Base-by-base conservation (phyloP, 768 basidiomycete species). In the Rhizopogon salebrosus region DNA sequence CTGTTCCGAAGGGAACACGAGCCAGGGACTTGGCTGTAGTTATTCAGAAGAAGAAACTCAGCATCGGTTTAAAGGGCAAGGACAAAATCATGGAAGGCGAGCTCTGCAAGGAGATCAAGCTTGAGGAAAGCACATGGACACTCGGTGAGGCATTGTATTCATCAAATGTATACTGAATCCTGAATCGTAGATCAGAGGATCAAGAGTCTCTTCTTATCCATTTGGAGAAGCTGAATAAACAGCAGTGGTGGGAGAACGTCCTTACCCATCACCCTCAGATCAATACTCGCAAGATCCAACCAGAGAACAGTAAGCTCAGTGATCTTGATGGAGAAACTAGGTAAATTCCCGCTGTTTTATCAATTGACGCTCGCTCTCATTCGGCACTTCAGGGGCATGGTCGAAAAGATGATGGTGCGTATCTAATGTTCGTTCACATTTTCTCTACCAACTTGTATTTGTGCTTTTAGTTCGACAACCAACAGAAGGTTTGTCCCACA, bases 341-440 rank as follows among this genome's bases (percentile, higher is more conserved):
- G 91, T 87, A 59, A 31, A 37, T n/a, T n/a, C 41, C 26, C 46
- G 6, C 35, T 16, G 14, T 34, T 10, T 26, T 26, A 27, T 37
- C 34, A 26, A 26, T 20, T 38, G 38, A 46, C 20, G 41, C 24
- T 26, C 24, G 41, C 24, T 49, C 53, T 13, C 8, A 48, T 57
- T 51, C 14, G 18, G 51, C 36, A 43, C 59, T 35, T 2, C 62
- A 91, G 97, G 59, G 93, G 90, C 2, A 89, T 99, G 90, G 97
- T 99, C 3, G 97, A 99, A 71, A 99, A 99, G 77, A 99, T 99
- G 97, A 98, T 99, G 95, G 95, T 95, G 72, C 60, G 87, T 69
- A 23, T 22, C 14, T 49, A 16, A 8, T 14, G 51, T 56, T 9
- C 42, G 16, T 9, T 14, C 23, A 45, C 37, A 20, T 36, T 41